Evolutionary conservation across 192 early-diverging fungal species (phyloP).

Genomic region (Diversispora epigaea): DNA sequence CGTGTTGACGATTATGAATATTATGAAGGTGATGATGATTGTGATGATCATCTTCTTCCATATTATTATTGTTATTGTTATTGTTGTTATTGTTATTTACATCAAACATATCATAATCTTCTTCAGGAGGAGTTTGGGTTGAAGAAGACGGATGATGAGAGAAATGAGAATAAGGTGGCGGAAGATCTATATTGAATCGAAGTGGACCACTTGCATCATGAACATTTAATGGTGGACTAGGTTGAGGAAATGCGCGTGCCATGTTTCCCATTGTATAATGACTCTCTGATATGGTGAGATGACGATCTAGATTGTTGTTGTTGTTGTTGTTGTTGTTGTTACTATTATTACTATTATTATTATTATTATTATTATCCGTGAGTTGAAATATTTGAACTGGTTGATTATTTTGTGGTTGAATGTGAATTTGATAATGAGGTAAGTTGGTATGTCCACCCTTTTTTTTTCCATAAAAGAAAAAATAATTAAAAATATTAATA

Average conservation of each 20-base stretch:
- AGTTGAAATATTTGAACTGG: constrained; percentile 1
- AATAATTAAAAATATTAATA: no score
- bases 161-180: background rate
- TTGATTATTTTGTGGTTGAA: constrained; percentile 5
- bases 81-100: no score
- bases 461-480: no score
- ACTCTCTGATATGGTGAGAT: background rate
- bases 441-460: constrained; percentile 6
- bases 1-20: no score
- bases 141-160: background rate
- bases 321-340: no score
- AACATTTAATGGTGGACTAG: constrained; percentile 11
- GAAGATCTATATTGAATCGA: background rate
- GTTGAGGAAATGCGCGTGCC: background rate
- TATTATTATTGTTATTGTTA: no score
- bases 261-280: constrained; percentile 7
- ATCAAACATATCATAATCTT: constrained; percentile 22
- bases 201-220: background rate
- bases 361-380: background rate
- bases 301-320: background rate
- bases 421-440: constrained; percentile 10
- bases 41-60: background rate
- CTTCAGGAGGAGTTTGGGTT: constrained; percentile 8
- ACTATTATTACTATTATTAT: no score
- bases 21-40: background rate